These are phyloP conservation scores for Fraxinus excelsior DNA, from an alignment of 257 asterid genomes.

Conservation along the genomic window DNA sequence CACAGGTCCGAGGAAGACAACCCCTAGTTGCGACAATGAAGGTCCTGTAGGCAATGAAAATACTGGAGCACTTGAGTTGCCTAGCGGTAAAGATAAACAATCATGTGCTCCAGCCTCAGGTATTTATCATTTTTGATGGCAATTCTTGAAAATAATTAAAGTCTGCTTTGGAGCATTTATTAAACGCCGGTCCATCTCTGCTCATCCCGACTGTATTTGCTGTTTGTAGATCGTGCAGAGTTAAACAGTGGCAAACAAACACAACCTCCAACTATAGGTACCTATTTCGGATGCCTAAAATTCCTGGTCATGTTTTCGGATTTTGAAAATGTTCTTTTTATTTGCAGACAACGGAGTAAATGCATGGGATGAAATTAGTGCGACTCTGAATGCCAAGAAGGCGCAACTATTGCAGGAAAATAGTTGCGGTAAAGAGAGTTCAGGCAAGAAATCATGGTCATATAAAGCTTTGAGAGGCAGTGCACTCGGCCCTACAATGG, in stretches of 20 bases:
- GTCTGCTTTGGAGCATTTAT: not conserved
- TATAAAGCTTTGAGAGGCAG: slow-evolving; percentile 65
- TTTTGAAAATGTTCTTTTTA: not conserved
- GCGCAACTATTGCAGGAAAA: slow-evolving; percentile 37
- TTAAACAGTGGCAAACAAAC: slow-evolving; percentile 30
- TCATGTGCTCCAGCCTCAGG: slow-evolving; percentile 41
- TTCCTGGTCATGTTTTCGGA: slow-evolving; percentile 8
- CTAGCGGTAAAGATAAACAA: slow-evolving; percentile 38
- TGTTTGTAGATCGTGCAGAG: slow-evolving; percentile 29
- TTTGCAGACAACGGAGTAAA: slow-evolving; percentile 42
- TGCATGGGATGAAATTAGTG: slow-evolving; percentile 75
- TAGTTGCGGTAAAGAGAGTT: slow-evolving; percentile 39
- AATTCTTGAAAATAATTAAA: not conserved
- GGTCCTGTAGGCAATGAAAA: slow-evolving; percentile 32
- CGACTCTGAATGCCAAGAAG: slow-evolving; percentile 60
- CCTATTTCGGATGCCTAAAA: not conserved
- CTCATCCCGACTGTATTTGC: not conserved
- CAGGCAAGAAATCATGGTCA: slow-evolving; percentile 57
- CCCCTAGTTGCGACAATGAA: slow-evolving; percentile 34
- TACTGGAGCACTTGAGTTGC: slow-evolving; percentile 30
- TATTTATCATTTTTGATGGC: slow-evolving; percentile 26
- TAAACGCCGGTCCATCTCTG: not conserved
- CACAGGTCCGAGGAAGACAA: slow-evolving; percentile 37
- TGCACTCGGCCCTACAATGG: slow-evolving; percentile 79
- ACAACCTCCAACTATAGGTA: slow-evolving; percentile 34